Base-by-base conservation (phyloP, 1,139 yeast genomes). In the Hyphopichia wangnamkhiaoensis region DNA sequence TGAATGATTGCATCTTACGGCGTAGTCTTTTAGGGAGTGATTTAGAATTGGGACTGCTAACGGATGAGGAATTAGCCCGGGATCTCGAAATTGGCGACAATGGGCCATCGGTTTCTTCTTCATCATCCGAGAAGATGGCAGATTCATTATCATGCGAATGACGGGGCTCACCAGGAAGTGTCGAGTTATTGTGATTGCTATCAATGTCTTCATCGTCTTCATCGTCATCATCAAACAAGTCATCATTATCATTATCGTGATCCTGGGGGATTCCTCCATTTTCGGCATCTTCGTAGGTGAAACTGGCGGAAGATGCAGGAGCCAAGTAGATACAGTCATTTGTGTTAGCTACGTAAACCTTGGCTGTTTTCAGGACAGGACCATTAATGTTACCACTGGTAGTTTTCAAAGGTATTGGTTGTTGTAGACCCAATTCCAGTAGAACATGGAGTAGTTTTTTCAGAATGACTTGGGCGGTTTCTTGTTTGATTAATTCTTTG, bases 221-320 rank as follows among this genome's bases (percentile, higher is more conserved):
- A 13, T 37, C 43, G 12, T 33, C 41, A 20, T 33, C 37, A 10
- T 41, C 41, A 23, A 31, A 5, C n/a, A 36, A 41, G 8, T 31
- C 37, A 16, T 17, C 31, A 21, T 33, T 28, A 43, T 14, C 50
- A 47, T 5, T 46, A 43, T 1, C 48, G 30, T 37, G 39, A 29
- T 37, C 42, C 28, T 45, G 43, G 4, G 50, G 49, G 6, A 49
- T 53, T 1, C 69, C 68, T 6, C 71, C 77, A 47, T 68, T 68
- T 43, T 71, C 77, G 12, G 61, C 72, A 42, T 72, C 78, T 43
- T 71, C 77, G 47, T 71, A 70, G 9, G 75, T 68, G 44, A 66
- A 69, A 44, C 73, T 66, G 16, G 74, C 68, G 3, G 74, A 62
- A 16, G 63, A 56, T 1, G 76, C 67, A 4, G 76, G 73, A 1